A percentile compares a stretch with the other conserved stretches of the same genome.
Conservation (phyloP, 768 basidiomycete genomes). For the Russula griseocarnosa region DNA sequence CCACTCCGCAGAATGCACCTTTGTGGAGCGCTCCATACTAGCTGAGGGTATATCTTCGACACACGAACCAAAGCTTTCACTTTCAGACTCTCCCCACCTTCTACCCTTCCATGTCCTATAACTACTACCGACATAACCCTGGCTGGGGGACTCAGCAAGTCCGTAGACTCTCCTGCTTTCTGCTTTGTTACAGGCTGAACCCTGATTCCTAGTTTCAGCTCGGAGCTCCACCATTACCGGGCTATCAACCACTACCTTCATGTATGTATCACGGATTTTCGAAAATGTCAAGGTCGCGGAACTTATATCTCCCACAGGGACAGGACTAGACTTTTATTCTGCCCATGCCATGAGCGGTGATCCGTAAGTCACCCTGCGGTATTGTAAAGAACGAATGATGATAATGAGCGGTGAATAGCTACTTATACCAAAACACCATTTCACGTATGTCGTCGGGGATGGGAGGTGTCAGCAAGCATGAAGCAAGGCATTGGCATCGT, state of each 20-base stretch:
- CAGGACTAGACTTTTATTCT: constrained; percentile 57
- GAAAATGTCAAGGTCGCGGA: constrained; percentile 1
- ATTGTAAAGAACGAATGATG: not conserved
- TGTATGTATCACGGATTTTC: constrained; percentile 33
- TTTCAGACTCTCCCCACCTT: not conserved
- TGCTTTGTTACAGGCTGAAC: not conserved
- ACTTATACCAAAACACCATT: constrained; percentile 40
- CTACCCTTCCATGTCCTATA: constrained; percentile 41
- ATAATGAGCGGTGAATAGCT: constrained; percentile 28
- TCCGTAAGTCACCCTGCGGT: constrained; percentile 42
- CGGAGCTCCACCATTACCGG: constrained; percentile 22
- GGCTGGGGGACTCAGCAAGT: constrained; percentile 50
- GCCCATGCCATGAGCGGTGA: constrained; percentile 57
- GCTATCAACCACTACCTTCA: constrained; percentile 42
- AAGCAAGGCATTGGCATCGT: constrained; percentile 63
- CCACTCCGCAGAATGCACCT: not conserved
- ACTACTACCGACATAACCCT: constrained; percentile 43
- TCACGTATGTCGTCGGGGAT: constrained; percentile 31
- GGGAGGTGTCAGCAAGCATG: constrained; percentile 50
- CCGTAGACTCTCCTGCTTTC: constrained; percentile 16
- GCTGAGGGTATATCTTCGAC: not conserved
- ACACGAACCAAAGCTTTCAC: not conserved
- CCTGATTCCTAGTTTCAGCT: constrained; percentile 21
- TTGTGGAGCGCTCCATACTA: constrained; percentile 1
- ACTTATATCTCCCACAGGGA: constrained; percentile 42